phyloP scores from a whole-genome alignment of 345 rosid species.

The Populus alba region DNA sequence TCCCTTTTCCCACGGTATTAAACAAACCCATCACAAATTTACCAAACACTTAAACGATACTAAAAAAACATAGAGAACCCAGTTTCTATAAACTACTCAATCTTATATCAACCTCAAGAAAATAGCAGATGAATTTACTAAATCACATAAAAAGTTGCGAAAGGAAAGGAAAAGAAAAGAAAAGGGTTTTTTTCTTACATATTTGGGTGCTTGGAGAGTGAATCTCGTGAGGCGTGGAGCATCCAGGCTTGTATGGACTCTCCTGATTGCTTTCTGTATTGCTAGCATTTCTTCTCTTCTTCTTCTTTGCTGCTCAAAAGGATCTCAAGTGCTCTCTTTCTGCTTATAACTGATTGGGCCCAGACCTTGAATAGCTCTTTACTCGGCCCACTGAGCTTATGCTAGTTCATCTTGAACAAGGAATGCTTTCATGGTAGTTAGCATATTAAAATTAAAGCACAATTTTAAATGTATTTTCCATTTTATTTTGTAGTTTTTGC shows the following conservation, averaged over 20 bases:
- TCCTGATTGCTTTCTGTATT: constrained; percentile 12
- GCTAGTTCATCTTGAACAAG: background rate
- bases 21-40: too few species aligned
- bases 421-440: too few species aligned
- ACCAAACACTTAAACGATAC: too few species aligned
- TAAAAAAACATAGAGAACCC: too few species aligned
- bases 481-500: too few species aligned
- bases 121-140: background rate
- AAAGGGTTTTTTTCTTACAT: constrained; percentile 33
- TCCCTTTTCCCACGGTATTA: too few species aligned
- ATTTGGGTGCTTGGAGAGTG: constrained; percentile 49
- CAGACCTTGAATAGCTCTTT: background rate
- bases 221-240: constrained; percentile 27
- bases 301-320: background rate
- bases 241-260: constrained; percentile 12
- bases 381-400: too few species aligned
- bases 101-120: background rate
- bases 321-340: too few species aligned
- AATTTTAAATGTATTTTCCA: too few species aligned
- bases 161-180: background rate
- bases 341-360: too few species aligned
- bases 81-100: too few species aligned
- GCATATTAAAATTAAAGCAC: too few species aligned
- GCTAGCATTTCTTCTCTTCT: background rate
- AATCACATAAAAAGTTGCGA: background rate